A percentile compares a stretch with the other conserved stretches of the same genome.
phyloP scores from a whole-genome alignment of 2,329 filamentous ascomycete genomes.

The Tolypocladium paradoxum region DNA sequence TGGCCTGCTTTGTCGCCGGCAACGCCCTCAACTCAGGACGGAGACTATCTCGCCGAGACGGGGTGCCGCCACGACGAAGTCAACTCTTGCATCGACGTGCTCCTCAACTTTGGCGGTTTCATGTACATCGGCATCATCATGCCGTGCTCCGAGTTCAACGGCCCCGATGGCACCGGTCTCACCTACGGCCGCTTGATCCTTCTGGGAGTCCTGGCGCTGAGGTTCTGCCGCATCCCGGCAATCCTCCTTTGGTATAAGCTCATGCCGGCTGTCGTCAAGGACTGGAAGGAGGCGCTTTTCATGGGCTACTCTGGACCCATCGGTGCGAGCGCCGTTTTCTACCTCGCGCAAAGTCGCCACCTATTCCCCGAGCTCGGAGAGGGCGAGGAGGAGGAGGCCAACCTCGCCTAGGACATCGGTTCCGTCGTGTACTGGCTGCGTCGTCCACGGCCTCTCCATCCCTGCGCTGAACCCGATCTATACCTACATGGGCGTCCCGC shows the following conservation, averaged over 20 bases:
- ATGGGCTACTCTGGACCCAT: conserved; percentile 67
- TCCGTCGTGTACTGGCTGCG: conserved; percentile 30
- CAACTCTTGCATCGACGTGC: conserved; percentile 44
- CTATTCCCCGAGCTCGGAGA: conserved; percentile 25
- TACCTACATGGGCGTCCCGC: conserved; percentile 24
- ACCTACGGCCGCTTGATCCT: conserved; percentile 37
- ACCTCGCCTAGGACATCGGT: conserved; percentile 24
- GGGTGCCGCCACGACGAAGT: conserved; percentile 48
- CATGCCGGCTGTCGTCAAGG: conserved; percentile 39
- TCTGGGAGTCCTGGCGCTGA: conserved; percentile 39
- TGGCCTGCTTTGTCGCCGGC: conserved; percentile 51
- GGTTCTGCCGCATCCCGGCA: conserved; percentile 46
- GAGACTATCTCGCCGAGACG: conserved; percentile 44
- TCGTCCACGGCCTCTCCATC: conserved; percentile 29
- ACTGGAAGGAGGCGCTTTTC: conserved; percentile 48
- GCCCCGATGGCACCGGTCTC: conserved; percentile 40
- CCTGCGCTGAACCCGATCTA: conserved; percentile 30
- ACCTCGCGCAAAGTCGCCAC: conserved; percentile 42
- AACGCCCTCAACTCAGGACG: conserved; percentile 52
- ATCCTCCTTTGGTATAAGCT: conserved; percentile 42
- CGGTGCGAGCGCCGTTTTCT: conserved; percentile 67
- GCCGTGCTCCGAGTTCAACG: conserved; percentile 44
- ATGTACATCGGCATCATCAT: conserved; percentile 47
- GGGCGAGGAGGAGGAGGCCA: conserved; percentile 22
- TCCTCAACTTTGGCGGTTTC: conserved; percentile 51